A percentile compares a stretch with the other conserved stretches of the same genome.
These are phyloP conservation scores for Xanthoceras sorbifolium DNA, from an alignment of 345 rosid species.

Conservation along the genomic window DNA sequence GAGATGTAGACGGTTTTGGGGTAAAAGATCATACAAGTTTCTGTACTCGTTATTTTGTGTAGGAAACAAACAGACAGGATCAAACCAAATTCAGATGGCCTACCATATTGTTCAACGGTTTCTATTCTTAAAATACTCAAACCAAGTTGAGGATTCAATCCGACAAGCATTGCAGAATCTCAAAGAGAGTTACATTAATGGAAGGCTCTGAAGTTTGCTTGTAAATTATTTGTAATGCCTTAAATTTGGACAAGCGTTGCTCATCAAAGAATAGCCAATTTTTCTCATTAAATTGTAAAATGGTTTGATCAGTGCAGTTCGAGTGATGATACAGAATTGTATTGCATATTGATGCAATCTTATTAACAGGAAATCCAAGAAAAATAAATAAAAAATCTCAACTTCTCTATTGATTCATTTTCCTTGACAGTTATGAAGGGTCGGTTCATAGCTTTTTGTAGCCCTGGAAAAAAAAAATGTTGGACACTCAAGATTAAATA, in stretches of 20 bases:
- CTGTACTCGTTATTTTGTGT: too few relatives aligned
- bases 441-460: too few relatives aligned
- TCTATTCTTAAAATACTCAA: conserved; percentile 72
- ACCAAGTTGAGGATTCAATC: conserved; percentile 61
- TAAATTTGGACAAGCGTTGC: not conserved
- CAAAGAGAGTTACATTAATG: conserved; percentile 51
- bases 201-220: conserved; percentile 31
- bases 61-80: too few relatives aligned
- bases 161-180: conserved; percentile 71
- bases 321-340: too few relatives aligned
- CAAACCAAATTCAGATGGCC: conserved; percentile 43
- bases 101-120: conserved; percentile 65
- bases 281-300: too few relatives aligned
- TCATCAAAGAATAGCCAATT: not conserved
- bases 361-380: not conserved
- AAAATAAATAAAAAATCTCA: not conserved
- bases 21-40: too few relatives aligned
- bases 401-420: not conserved
- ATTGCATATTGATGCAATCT: not conserved
- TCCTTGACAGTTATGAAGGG: not conserved
- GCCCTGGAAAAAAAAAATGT: too few relatives aligned
- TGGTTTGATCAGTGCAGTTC: not conserved
- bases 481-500: too few relatives aligned
- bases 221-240: not conserved
- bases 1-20: too few relatives aligned